Conservation (phyloP, 2,329 filamentous ascomycete species). For the Aspergillus pseudonomiae region DNA sequence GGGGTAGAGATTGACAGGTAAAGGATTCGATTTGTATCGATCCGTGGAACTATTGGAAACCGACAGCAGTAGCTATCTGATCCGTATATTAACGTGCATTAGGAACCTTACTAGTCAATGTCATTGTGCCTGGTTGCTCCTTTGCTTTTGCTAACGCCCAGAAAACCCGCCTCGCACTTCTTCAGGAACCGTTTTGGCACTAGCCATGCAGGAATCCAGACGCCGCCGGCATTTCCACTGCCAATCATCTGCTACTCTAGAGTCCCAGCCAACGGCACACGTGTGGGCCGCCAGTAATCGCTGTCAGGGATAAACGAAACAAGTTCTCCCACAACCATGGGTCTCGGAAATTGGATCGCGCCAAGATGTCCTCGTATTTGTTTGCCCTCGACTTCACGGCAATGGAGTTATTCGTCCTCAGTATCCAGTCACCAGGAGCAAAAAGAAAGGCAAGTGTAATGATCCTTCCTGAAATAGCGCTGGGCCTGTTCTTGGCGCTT, state of each 20-base stretch:
- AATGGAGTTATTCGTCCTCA: not conserved
- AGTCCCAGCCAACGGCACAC: not conserved
- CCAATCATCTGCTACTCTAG: not conserved
- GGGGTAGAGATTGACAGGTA: not conserved
- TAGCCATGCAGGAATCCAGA: not conserved
- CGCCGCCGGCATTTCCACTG: not conserved
- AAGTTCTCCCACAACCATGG: not conserved
- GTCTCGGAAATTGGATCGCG: not conserved
- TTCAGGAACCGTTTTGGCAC: not conserved
- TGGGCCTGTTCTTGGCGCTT: not conserved
- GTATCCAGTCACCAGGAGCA: not conserved
- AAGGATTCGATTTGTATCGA: not conserved
- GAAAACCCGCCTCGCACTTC: not conserved
- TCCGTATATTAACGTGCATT: not conserved
- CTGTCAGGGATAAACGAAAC: not conserved
- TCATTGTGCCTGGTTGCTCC: not conserved
- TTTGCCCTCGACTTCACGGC: not conserved
- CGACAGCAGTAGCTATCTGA: not conserved
- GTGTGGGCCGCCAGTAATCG: not conserved
- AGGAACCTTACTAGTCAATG: not conserved
- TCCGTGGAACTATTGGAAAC: not conserved
- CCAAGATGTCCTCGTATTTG: not conserved
- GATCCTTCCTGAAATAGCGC: not conserved
- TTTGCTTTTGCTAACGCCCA: not conserved
- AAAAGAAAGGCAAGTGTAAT: not conserved